Evolutionary conservation across 192 early-diverging fungal genomes (phyloP).

Genomic region (Entomortierella chlamydospora): DNA sequence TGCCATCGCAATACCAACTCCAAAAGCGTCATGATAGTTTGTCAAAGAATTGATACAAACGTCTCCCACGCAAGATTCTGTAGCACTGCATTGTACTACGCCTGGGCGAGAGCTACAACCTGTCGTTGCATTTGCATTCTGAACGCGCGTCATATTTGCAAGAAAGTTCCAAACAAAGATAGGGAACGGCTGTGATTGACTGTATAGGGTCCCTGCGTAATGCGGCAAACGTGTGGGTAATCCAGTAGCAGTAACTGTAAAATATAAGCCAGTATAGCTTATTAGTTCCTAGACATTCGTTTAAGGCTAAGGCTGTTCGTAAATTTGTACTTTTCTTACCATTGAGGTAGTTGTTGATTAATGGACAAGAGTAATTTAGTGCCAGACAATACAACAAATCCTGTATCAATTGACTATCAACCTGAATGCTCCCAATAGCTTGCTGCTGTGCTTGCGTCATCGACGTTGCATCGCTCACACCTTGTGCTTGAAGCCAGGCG

Average conservation of each 20-base stretch:
- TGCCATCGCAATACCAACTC: constrained; percentile 57
- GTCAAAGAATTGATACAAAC: constrained; percentile 61
- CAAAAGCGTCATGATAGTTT: constrained; percentile 66
- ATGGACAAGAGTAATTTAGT: constrained; percentile 72
- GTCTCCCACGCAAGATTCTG: constrained; percentile 57
- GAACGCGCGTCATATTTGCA: constrained; percentile 48
- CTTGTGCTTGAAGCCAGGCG: constrained; percentile 66
- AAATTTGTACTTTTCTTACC: constrained; percentile 54
- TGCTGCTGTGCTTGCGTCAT: constrained; percentile 43
- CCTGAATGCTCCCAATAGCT: constrained; percentile 59
- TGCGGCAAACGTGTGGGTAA: constrained; percentile 53
- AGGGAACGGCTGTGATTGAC: constrained; percentile 49
- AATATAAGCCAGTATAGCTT: background rate
- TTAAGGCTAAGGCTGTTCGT: too few relatives aligned
- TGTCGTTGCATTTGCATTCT: constrained; percentile 13
- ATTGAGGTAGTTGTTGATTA: constrained; percentile 59
- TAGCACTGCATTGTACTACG: constrained; percentile 29
- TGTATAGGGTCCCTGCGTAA: constrained; percentile 59
- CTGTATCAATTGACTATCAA: constrained; percentile 66
- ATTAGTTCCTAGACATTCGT: too few relatives aligned
- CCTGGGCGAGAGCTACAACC: constrained; percentile 33
- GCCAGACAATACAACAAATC: constrained; percentile 73
- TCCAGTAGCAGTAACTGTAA: constrained; percentile 24
- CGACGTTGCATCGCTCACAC: constrained; percentile 20
- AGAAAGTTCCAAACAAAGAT: constrained; percentile 63